Conservation (phyloP, 192 early-diverging fungal genomes). For the Linderina pennispora region DNA sequence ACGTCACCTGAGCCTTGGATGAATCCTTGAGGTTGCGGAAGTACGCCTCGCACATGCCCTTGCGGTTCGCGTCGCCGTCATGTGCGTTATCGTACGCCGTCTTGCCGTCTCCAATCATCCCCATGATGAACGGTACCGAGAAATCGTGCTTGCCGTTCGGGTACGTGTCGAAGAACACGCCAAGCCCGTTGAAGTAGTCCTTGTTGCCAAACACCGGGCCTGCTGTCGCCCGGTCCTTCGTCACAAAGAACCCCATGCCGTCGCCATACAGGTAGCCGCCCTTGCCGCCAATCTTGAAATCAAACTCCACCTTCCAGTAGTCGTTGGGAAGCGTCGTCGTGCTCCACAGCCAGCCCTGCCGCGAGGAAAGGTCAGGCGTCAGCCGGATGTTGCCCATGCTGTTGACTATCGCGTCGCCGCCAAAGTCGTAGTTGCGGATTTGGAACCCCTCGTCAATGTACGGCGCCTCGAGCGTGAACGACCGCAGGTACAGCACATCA, state of each 20-base stretch:
- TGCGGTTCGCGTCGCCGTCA: conserved; percentile 70
- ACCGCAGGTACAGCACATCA: conserved; percentile 28
- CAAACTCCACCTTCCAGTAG: conserved; percentile 78
- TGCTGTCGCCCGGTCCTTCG: conserved; percentile 56
- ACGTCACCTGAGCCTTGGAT: conserved; percentile 66
- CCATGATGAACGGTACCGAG: conserved; percentile 84
- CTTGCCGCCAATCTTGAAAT: conserved; percentile 80
- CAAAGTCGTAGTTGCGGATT: conserved; percentile 93
- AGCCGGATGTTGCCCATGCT: conserved; percentile 81
- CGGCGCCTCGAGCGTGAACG: conserved; percentile 32
- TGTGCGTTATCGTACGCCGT: conserved; percentile 77
- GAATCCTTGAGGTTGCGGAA: conserved; percentile 63
- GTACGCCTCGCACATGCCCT: conserved; percentile 67
- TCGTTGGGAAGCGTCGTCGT: conserved; percentile 24
- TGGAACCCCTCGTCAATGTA: conserved; percentile 65
- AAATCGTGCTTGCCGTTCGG: conserved; percentile 66
- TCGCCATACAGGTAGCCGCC: conserved; percentile 81
- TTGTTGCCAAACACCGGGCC: conserved; percentile 88
- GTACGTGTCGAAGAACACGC: conserved; percentile 97
- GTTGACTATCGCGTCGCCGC: conserved; percentile 85
- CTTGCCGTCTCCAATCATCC: conserved; percentile 89
- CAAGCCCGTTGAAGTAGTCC: conserved; percentile 87
- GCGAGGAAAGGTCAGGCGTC: conserved; percentile 73
- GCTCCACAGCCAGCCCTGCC: conserved; percentile 79
- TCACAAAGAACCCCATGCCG: conserved; percentile 95